Conservation (phyloP, 148 eudicot species). For the Amaranthus hypochondriacus region DNA sequence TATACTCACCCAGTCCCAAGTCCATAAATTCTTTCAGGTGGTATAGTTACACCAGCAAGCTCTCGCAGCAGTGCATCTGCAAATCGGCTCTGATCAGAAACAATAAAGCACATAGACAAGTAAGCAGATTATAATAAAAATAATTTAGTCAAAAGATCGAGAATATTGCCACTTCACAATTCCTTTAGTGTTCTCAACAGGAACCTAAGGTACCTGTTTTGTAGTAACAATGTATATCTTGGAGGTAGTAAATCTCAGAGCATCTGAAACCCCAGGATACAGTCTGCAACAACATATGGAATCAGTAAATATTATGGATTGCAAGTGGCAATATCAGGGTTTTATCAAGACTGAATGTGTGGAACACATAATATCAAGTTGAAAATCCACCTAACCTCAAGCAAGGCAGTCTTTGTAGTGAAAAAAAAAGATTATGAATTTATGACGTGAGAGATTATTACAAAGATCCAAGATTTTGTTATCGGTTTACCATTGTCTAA, state of each 20-base stretch:
- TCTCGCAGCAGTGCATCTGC: conserved; percentile 81
- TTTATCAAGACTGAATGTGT: not conserved
- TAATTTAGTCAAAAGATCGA: not conserved
- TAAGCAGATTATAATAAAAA: not conserved
- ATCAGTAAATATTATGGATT: not conserved
- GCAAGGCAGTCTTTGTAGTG: not conserved
- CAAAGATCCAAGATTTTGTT: not conserved
- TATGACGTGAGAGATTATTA: not conserved
- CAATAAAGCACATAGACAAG: conserved; percentile 11
- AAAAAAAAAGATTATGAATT: not conserved
- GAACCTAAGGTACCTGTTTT: conserved; percentile 55
- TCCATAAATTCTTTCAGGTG: conserved; percentile 85
- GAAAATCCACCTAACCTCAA: conserved; percentile 8
- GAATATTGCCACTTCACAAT: not conserved
- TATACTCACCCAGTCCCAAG: conserved; percentile 81
- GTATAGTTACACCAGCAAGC: conserved; percentile 89
- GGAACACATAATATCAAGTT: not conserved
- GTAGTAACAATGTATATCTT: conserved; percentile 88
- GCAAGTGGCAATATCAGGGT: not conserved
- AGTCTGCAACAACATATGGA: conserved; percentile 45
- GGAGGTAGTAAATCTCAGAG: conserved; percentile 84
- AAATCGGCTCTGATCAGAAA: conserved; percentile 65
- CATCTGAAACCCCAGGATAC: conserved; percentile 95
- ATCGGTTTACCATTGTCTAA: not conserved
- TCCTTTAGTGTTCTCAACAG: not conserved